Conservation (phyloP, 495 filamentous ascomycete species). For the Pyrenula massariospora region DNA sequence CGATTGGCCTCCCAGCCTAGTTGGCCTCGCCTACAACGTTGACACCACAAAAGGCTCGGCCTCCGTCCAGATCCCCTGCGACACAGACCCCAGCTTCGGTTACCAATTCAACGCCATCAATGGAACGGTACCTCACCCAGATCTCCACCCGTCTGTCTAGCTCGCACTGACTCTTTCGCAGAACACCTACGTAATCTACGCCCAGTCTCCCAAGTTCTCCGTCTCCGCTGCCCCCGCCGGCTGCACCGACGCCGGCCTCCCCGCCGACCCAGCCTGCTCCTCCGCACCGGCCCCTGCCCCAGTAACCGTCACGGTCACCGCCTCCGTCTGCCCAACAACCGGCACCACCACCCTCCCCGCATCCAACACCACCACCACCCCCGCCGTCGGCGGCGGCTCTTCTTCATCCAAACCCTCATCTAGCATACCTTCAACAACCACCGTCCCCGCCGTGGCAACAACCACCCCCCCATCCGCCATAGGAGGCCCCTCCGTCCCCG, state of each 20-base stretch:
- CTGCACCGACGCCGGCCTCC: background rate
- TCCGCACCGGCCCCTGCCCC: too few species aligned
- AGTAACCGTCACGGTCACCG: background rate
- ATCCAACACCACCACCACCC: background rate
- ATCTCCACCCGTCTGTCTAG: background rate
- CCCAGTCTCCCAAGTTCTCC: conserved; percentile 29
- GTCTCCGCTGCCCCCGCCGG: conserved; percentile 11
- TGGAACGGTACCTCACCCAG: conserved; percentile 14
- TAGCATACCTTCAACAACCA: background rate
- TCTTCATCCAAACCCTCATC: background rate
- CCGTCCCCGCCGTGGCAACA: background rate
- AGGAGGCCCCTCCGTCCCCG: background rate
- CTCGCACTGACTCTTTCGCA: background rate
- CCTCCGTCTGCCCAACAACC: too few species aligned
- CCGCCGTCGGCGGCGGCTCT: background rate
- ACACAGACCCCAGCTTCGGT: conserved; percentile 24
- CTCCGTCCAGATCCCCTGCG: conserved; percentile 29
- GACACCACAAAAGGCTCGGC: conserved; percentile 15
- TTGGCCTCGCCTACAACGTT: conserved; percentile 23
- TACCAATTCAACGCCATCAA: conserved; percentile 38
- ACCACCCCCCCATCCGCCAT: background rate
- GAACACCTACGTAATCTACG: conserved; percentile 36
- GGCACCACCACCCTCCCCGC: background rate
- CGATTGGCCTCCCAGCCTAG: conserved; percentile 32
- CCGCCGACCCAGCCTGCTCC: background rate